phyloP scores from a whole-genome alignment of 345 rosid genomes.

The Balakata baccata region DNA sequence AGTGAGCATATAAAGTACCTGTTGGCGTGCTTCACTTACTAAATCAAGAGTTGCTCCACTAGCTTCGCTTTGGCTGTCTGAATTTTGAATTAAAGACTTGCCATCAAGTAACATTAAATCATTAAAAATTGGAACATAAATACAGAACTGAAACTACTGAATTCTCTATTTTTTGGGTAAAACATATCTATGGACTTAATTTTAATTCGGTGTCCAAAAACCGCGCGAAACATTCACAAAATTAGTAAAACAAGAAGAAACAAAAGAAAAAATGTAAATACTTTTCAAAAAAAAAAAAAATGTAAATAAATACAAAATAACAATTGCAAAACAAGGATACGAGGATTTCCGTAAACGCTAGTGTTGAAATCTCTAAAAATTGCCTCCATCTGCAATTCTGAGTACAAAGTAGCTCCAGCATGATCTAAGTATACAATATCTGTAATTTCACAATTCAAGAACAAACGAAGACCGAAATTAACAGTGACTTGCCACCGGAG shows the following conservation, averaged over 20 bases:
- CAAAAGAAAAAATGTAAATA: too few relatives aligned
- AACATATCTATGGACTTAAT: background rate
- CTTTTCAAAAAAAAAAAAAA: too few relatives aligned
- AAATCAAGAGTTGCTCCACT: constrained; percentile 61
- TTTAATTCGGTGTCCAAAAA: background rate
- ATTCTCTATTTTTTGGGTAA: background rate
- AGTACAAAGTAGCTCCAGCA: constrained; percentile 94
- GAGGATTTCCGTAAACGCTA: constrained; percentile 87
- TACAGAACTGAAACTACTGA: background rate
- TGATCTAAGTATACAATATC: constrained; percentile 87
- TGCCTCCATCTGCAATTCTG: constrained; percentile 88
- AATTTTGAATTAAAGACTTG: constrained; percentile 32
- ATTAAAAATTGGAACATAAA: background rate
- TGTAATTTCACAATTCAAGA: constrained; percentile 24
- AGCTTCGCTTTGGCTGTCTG: constrained; percentile 86
- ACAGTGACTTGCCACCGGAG: too few relatives aligned
- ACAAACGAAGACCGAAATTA: background rate
- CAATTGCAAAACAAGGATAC: constrained; percentile 52
- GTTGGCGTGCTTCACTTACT: constrained; percentile 71
- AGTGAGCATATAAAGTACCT: constrained; percentile 41
- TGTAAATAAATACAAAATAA: background rate
- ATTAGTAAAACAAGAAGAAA: background rate
- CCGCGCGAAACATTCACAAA: background rate
- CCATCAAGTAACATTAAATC: background rate
- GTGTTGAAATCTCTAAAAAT: constrained; percentile 57